These are phyloP conservation scores for Hirsutella rhossiliensis DNA, from an alignment of 2,329 filamentous ascomycete species.

Conservation along the genomic window DNA sequence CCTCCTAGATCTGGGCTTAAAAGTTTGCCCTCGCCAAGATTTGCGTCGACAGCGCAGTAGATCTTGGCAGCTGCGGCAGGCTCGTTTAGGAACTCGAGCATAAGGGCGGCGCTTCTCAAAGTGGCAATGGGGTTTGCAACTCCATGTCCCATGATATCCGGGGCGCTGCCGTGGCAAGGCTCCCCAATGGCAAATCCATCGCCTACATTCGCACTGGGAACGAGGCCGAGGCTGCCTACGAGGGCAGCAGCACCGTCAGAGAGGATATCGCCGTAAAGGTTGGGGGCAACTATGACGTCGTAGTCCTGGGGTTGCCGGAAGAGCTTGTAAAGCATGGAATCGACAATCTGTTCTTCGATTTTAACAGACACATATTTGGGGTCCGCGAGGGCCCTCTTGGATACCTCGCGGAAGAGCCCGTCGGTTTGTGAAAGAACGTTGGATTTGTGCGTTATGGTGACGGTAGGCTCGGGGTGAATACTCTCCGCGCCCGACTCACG, in stretches of 20 bases:
- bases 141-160: slow-evolving; percentile 84
- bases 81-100: slow-evolving; percentile 92
- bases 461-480: slow-evolving; percentile 58
- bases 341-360: slow-evolving; percentile 96
- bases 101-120: slow-evolving; percentile 77
- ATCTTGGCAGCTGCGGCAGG: slow-evolving; percentile 79
- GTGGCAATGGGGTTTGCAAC: slow-evolving; percentile 97
- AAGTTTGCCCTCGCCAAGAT: slow-evolving; percentile 70
- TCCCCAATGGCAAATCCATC: slow-evolving; percentile 93
- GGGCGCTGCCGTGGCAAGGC: slow-evolving; percentile 92
- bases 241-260: slow-evolving; percentile 92
- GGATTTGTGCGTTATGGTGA: slow-evolving; percentile 97
- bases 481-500: slow-evolving; percentile 44
- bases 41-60: slow-evolving; percentile 83
- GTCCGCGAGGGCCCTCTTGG: slow-evolving; percentile 58
- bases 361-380: slow-evolving; percentile 50
- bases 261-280: slow-evolving; percentile 94
- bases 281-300: slow-evolving; percentile 96
- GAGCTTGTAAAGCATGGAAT: slow-evolving; percentile 99
- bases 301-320: slow-evolving; percentile 92
- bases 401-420: slow-evolving; percentile 79
- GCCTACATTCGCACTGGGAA: slow-evolving; percentile 90
- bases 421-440: slow-evolving; percentile 96
- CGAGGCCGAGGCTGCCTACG: slow-evolving; percentile 82
- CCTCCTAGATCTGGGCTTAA: slow-evolving; percentile 87